Evolutionary conservation across 2,329 filamentous ascomycete species (phyloP).

Genomic region (Clarireedia monteithiana): DNA sequence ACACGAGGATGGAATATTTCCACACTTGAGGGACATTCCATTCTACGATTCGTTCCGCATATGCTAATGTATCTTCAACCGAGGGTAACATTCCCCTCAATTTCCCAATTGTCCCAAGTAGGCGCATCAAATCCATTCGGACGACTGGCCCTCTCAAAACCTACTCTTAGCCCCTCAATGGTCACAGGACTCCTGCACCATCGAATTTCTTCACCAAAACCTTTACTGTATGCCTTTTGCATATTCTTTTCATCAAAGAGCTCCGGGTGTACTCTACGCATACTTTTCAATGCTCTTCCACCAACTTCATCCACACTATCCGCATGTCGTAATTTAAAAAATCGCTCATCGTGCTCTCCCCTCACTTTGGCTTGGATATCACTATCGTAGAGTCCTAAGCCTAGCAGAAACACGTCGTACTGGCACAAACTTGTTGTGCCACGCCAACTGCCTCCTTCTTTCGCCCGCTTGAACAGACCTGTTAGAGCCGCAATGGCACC

Average conservation of each 20-base stretch:
- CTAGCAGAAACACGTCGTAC: constrained; percentile 59
- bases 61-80: constrained; percentile 9
- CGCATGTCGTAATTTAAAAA: constrained; percentile 24
- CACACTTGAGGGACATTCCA: neutral
- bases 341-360: constrained; percentile 17
- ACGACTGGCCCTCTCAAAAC: constrained; percentile 29
- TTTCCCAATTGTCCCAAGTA: constrained; percentile 34
- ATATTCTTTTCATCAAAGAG: constrained; percentile 26
- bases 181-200: constrained; percentile 25
- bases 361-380: constrained; percentile 38
- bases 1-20: neutral
- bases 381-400: constrained; percentile 48
- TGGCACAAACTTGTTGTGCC: constrained; percentile 58
- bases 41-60: neutral
- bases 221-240: constrained; percentile 23
- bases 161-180: constrained; percentile 25
- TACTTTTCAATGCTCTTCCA: constrained; percentile 22
- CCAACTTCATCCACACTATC: constrained; percentile 28
- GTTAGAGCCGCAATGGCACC: constrained; percentile 59
- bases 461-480: constrained; percentile 55
- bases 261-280: constrained; percentile 24
- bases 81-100: constrained; percentile 19
- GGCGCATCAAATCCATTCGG: constrained; percentile 45
- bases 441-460: constrained; percentile 56
- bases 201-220: constrained; percentile 25